Evolutionary conservation across 768 basidiomycete genomes (phyloP), one percentile per base, ranked within the genome.

Genomic region (Tubosaeta sp.): DNA sequence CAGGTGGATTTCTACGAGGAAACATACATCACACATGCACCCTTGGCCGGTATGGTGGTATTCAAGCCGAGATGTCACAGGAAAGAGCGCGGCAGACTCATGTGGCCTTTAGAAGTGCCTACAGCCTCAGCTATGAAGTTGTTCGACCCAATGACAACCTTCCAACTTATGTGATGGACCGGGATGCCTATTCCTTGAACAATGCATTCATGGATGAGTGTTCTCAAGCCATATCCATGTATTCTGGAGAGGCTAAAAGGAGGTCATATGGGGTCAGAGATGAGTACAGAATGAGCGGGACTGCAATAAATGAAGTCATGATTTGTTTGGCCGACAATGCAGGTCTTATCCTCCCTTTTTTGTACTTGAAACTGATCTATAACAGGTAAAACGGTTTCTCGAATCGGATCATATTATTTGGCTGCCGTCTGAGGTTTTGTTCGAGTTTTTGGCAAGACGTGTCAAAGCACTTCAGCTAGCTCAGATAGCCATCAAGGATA

Each of bases 71-170:
- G 32, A 57, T 59, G 52, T 32, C 22, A 12, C 39, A 54, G 25
- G 49, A 54, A 16, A 11, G 49, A 38, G 31, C 43, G 6, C 22
- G 26, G 31, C 53, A 51, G 19, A 42, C 51, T 22, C 58, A 61
- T 26, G 33, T 57, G 25, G 45, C 42, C 13, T 59, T 57, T 27
- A 11, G 51, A 12, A 58, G 54, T 16, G 37, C 55, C 12, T 61
- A 61, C 22, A 57, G 59, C 37, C 58, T 61, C 6, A 38, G 42
- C 32, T 59, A 54, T 34, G 48, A 61, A 38, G 52, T 46, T 6
- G n/a, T 55, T 3, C 41, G 37, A 6, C 48, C 52, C 7, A 48
- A 42, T n/a, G 38, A 53, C 46, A 53, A 53, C 26, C 13, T 35
- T 1, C 37, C 32, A 3, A 25, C 17, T 31, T 53, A 34, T 43